Percentiles rank a stretch among this genome's conserved stretches.
These are phyloP conservation scores for Candida frijolesensis DNA, from an alignment of 1,139 yeast species.

Conservation along the genomic window DNA sequence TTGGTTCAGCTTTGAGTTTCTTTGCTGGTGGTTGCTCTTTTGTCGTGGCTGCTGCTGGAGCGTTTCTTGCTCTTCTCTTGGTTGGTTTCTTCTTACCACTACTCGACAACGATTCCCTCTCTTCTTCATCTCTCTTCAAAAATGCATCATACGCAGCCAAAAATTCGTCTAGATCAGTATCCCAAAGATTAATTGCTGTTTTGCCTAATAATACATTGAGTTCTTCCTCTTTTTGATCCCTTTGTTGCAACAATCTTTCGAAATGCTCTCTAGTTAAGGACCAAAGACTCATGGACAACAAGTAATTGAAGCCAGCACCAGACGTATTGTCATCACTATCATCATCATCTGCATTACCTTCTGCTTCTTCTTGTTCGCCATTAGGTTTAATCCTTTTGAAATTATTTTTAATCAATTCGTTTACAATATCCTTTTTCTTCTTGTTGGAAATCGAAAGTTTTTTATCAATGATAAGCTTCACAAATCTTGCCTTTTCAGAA, in stretches of 20 bases:
- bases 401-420: constrained; percentile 59
- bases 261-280: constrained; percentile 88
- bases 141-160: constrained; percentile 66
- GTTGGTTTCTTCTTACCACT: constrained; percentile 28
- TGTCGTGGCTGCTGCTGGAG: constrained; percentile 9
- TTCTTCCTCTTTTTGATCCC: constrained; percentile 72
- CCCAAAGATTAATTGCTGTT: constrained; percentile 90
- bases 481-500: constrained; percentile 85
- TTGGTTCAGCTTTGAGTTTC: constrained; percentile 14
- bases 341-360: constrained; percentile 23
- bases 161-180: constrained; percentile 75
- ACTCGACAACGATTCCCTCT: constrained; percentile 33
- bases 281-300: constrained; percentile 91
- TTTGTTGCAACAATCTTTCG: constrained; percentile 72
- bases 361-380: constrained; percentile 52
- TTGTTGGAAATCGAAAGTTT: constrained; percentile 72
- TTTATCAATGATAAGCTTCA: constrained; percentile 83
- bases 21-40: constrained; percentile 18
- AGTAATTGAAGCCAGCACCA: constrained; percentile 58
- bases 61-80: constrained; percentile 22
- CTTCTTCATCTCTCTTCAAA: constrained; percentile 36
- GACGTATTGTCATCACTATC: constrained; percentile 42
- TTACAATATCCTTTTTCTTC: constrained; percentile 64
- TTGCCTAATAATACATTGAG: constrained; percentile 64
- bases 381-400: constrained; percentile 78